Evolutionary conservation across 163 green algal species (phyloP).

Genomic region (Chlamydomonas reinhardtii): DNA sequence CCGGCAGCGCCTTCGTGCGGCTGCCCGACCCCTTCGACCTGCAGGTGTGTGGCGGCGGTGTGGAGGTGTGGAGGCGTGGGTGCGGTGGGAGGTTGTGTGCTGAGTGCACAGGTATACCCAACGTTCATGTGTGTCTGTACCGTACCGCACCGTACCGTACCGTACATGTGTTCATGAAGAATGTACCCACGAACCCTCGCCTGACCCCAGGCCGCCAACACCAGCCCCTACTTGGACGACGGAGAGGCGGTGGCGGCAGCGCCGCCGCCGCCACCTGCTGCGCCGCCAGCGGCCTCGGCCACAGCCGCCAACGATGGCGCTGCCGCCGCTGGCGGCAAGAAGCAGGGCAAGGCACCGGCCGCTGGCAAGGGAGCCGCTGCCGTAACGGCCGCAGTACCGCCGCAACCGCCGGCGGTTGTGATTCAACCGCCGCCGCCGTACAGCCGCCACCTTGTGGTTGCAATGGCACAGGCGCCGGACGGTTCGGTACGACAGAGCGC

Average conservation of each 20-base stretch:
- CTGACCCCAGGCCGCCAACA: slow-evolving; percentile 22
- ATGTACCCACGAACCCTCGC: too few species aligned
- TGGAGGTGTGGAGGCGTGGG: too few species aligned
- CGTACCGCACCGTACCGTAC: too few species aligned
- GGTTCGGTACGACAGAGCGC: neutral
- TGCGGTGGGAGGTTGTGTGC: too few species aligned
- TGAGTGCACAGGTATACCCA: too few species aligned
- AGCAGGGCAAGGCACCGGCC: neutral
- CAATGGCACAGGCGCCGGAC: neutral
- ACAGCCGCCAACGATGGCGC: neutral
- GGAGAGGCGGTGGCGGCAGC: neutral
- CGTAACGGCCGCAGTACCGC: neutral
- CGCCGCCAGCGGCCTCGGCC: neutral
- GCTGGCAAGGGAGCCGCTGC: neutral
- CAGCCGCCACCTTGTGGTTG: slow-evolving; percentile 23
- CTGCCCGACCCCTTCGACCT: slow-evolving; percentile 37
- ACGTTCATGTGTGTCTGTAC: too few species aligned
- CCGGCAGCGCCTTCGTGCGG: neutral
- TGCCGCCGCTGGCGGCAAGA: neutral
- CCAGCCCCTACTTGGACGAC: neutral
- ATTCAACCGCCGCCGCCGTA: neutral
- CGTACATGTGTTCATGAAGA: too few species aligned
- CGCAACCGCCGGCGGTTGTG: neutral
- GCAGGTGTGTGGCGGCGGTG: slow-evolving; percentile 3
- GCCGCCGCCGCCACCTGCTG: neutral